Evolutionary conservation across 1,284 basidiomycete genomes (phyloP).

Genomic region (Fomitiporia mediterranea): DNA sequence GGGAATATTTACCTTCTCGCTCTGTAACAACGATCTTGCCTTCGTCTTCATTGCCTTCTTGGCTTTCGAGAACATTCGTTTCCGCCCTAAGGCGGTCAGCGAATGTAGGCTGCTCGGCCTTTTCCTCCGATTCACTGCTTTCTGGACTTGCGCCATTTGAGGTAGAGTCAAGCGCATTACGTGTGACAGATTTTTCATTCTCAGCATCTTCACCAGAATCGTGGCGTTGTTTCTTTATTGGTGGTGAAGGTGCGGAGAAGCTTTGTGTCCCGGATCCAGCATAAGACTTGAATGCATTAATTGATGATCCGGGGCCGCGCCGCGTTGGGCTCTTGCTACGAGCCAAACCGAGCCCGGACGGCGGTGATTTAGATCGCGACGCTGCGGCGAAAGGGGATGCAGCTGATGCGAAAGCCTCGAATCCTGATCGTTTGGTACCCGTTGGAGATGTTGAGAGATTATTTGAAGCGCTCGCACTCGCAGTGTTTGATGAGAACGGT

Average conservation of each 20-base stretch:
- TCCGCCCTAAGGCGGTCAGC: slow-evolving; percentile 58
- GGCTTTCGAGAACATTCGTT: slow-evolving; percentile 30
- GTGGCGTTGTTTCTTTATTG: slow-evolving; percentile 21
- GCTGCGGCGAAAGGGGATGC: slow-evolving; percentile 55
- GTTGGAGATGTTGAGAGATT: slow-evolving; percentile 29
- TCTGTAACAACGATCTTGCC: slow-evolving; percentile 45
- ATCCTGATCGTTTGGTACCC: slow-evolving; percentile 49
- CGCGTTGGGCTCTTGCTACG: slow-evolving; percentile 49
- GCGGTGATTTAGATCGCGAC: slow-evolving; percentile 46
- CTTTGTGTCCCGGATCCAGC: slow-evolving; percentile 43
- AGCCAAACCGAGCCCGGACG: slow-evolving; percentile 25
- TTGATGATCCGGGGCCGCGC: slow-evolving; percentile 33
- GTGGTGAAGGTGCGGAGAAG: slow-evolving; percentile 34
- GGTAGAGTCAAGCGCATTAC: slow-evolving; percentile 1
- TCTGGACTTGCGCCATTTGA: slow-evolving; percentile 14
- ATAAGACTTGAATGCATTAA: slow-evolving; percentile 60
- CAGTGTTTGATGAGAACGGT: slow-evolving; percentile 25
- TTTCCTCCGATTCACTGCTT: slow-evolving; percentile 30
- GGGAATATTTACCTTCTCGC: slow-evolving; percentile 57
- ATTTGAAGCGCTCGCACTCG: slow-evolving; percentile 29
- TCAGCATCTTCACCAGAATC: slow-evolving; percentile 18
- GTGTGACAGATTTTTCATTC: slow-evolving; percentile 5
- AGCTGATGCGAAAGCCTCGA: slow-evolving; percentile 57
- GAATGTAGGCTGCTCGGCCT: slow-evolving; percentile 40
- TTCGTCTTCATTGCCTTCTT: slow-evolving; percentile 50